Base-by-base conservation (phyloP, 148 eudicot species). In the Rhododendron ovatum region DNA sequence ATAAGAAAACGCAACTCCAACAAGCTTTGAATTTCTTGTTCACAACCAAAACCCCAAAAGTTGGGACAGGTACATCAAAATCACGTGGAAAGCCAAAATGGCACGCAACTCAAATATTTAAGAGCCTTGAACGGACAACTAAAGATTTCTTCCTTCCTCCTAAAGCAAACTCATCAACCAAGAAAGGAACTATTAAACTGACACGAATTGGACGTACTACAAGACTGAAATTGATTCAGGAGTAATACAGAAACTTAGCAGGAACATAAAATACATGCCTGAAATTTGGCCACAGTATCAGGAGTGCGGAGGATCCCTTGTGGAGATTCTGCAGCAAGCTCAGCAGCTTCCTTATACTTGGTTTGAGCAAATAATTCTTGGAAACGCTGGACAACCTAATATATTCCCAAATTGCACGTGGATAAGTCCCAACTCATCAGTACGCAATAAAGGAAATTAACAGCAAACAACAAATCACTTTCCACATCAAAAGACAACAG, bases 241-340 rank as follows among this genome's bases (percentile, higher is more conserved):
- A 51, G 26, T 74, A 48, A 33, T 33, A 13, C 81, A 35, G 12
- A 33, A 30, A 76, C 6, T 28, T n/a, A 37, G 15, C 24, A 84
- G 75, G 18, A 55, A 39, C 2, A 86, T 37, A 39, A 51, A 53
- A 84, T 8, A 85, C 61, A 53, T 86, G 93, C 99, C 99, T 97
- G 99, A 91, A 97, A 97, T 89, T 97, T 97, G 55, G 99, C 96
- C 88, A 97, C 99, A 57, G 99, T 97, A 84, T 97, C 99, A 86
- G 99, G 98, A 45, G 99, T 97, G 18, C 99, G 95, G 80, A 97
- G 93, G 81, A 97, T 93, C 74, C 98, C 98, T 87, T 97, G 98
- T 30, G 99, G 99, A 87, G 99, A 95, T 88, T 97, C 99, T 85
- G 99, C 99, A 87, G 99, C 99, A 91, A 97, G 99, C 89, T 94